Base-by-base conservation (phyloP, 441 rosid genomes). In the Erodium chrysanthum region DNA sequence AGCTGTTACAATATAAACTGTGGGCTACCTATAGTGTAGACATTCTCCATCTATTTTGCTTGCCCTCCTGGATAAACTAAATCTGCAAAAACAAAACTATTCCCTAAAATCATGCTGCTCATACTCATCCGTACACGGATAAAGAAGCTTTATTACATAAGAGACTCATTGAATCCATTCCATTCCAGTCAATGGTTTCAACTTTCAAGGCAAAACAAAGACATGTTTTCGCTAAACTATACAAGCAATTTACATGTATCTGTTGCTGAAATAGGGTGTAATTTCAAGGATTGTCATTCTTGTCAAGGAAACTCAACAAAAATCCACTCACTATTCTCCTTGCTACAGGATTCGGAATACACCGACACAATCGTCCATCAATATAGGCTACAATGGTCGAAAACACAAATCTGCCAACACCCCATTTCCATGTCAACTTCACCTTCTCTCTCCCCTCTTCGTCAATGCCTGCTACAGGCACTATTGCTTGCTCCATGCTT, bases 321-420 rank as follows among this genome's bases (percentile, higher is more conserved):
- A 85, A 91, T 60, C 97, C 98, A 37, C 98, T 90, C 17, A 94
- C 97, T 10, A 94, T 85, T 66, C 98, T 77, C 10, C 97, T 81
- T 10, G 88, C 92, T 20, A 94, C 65, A 21, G 93, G 97, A 77
- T 91, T 84, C 8, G 96, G 97, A 71, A 94, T 94, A 31, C 79
- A 77, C 1, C 97, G 92, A 67, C 98, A 91, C 61, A 91, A 68
- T 80, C 96, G 85, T 60, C 98, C 98, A 63, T 94, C 97, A 8
- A 91, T 77, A 75, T 94, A 94, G 7, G 97, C 97, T 15, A 91
- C 70, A 35, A 94, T 77, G 56, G 92, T 96, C 1, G 96, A 89
- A 46, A 88, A 76, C n/a, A 89, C 80, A 71, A 91, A 91, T 66
- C 80, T 87, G 46, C 84, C 82, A 9, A 91, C 56, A 10, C 96